phyloP scores from a whole-genome alignment of 2,329 filamentous ascomycete genomes.

The Colletotrichum cuscutae region DNA sequence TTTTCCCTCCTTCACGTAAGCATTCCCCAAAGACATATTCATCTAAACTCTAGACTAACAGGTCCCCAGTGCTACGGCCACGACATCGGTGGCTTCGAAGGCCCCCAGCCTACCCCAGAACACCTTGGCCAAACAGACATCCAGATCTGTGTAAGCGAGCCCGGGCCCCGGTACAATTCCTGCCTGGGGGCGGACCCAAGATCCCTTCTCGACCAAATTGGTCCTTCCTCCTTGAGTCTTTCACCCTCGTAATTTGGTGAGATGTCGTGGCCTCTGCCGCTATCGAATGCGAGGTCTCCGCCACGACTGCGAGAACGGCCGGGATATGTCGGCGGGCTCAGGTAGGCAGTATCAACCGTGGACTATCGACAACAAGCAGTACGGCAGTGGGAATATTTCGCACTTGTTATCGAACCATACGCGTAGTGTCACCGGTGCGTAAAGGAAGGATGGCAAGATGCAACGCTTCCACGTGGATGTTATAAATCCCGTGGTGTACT shows the following conservation, averaged over 20 bases:
- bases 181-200: neutral
- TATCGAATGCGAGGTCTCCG: neutral
- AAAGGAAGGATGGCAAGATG: neutral
- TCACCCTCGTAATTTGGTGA: neutral
- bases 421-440: neutral
- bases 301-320: neutral
- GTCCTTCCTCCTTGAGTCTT: neutral
- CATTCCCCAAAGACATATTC: too few relatives aligned
- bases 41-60: too few relatives aligned
- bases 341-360: neutral
- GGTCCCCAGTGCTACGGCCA: too few relatives aligned
- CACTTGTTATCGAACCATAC: neutral
- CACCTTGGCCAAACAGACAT: neutral
- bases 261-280: slow-evolving; percentile 2
- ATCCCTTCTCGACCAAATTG: neutral
- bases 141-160: neutral
- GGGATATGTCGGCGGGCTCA: neutral
- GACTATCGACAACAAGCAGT: neutral
- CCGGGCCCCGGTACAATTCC: neutral
- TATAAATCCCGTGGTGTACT: slow-evolving; percentile 5
- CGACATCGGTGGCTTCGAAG: too few relatives aligned
- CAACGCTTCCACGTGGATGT: slow-evolving; percentile 17
- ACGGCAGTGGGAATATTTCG: neutral
- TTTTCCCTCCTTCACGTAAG: too few relatives aligned
- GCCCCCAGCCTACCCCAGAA: too few relatives aligned